phyloP scores from a whole-genome alignment of 1,284 basidiomycete species.

The Melampsora larici-populina region DNA sequence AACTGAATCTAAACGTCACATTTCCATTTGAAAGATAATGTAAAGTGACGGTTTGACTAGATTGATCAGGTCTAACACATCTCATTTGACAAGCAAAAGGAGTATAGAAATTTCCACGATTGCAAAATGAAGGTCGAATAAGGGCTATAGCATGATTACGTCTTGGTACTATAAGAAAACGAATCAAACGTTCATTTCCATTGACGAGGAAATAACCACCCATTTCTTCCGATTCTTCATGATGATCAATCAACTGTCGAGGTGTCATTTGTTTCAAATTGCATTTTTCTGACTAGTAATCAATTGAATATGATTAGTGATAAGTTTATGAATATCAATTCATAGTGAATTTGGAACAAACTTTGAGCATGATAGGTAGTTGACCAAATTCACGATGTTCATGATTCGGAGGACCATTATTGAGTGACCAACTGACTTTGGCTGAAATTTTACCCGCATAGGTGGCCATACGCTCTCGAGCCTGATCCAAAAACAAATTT shows the following conservation, averaged over 20 bases:
- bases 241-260: constrained; percentile 76
- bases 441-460: constrained; percentile 90
- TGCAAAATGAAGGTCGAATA: constrained; percentile 77
- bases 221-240: constrained; percentile 97
- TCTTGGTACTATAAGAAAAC: constrained; percentile 86
- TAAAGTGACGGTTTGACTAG: constrained; percentile 86
- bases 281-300: constrained; percentile 80
- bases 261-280: constrained; percentile 82
- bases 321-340: not conserved
- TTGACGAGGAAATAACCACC: constrained; percentile 99
- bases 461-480: constrained; percentile 83
- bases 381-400: constrained; percentile 83
- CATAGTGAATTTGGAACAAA: constrained; percentile 58
- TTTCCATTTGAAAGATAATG: constrained; percentile 97
- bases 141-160: constrained; percentile 86
- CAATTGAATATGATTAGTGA: not conserved
- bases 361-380: constrained; percentile 93
- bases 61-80: constrained; percentile 86
- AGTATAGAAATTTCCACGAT: constrained; percentile 92
- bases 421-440: constrained; percentile 81
- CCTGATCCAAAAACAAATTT: constrained; percentile 58
- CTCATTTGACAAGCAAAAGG: constrained; percentile 92
- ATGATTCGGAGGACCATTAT: constrained; percentile 68
- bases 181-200: constrained; percentile 97
- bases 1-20: constrained; percentile 91